Evolutionary conservation across 345 rosid species (phyloP), one percentile per base, ranked within the genome.

Genomic region (Rubroshorea leprosula): DNA sequence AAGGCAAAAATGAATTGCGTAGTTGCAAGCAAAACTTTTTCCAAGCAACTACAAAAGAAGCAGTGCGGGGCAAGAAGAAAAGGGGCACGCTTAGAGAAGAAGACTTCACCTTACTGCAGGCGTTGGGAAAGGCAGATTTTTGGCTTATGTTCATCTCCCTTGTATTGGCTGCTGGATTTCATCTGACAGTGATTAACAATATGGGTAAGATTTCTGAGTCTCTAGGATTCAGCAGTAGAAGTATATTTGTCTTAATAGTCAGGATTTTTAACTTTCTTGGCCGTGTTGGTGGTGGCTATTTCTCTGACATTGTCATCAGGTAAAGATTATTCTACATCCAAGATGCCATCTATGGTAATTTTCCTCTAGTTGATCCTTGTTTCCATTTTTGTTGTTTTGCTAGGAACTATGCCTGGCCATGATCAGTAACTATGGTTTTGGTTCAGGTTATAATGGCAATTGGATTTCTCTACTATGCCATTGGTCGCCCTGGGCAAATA

Each of bases 251-350:
- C 41, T 90, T 96, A 57, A 70, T 90, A 81, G 73, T 85, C 58
- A 90, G 97, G 70, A 85, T 90, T 51, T 87, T 87, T 74, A 90
- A 85, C 78, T 90, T 90, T 61, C 93, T 87, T 1, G 97, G 97
- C 45, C 90, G 90, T 4, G 85, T 90, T 59, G 93, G 87, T 27
- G 97, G 96, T 39, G 97, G 97, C 16, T 87, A 81, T 85, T 85
- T 90, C 62, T 87, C 97, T 3, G 97, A 90, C 84, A 61, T 75
- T 20, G 61, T 80, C 35, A 80, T 90, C 19, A 83, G 93, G 93
- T 84, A 62, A 41, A 44, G 21, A 4, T 25, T n/a, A 14, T 49
- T 25, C 9, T 17, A 13, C n/a, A 17, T 41, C 51, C 26, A n/a
- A n/a, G n/a, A n/a, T n/a, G n/a, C n/a, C n/a, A n/a, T n/a, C n/a